These are phyloP conservation scores for Rehmannia glutinosa DNA, from an alignment of 257 asterid genomes.

Conservation along the genomic window DNA sequence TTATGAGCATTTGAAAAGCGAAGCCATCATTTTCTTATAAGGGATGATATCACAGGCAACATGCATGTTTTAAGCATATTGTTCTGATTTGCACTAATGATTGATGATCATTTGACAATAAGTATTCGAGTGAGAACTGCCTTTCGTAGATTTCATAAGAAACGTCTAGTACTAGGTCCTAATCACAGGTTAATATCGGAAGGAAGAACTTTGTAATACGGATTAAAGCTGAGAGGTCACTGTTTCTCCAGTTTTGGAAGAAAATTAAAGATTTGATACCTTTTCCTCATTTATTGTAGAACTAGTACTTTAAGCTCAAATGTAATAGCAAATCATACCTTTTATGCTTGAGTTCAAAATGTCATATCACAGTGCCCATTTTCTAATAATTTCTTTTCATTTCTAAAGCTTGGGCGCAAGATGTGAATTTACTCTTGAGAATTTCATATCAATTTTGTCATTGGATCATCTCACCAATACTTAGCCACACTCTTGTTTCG, in stretches of 20 bases:
- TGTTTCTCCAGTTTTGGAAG: no score
- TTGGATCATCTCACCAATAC: neutral
- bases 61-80: neutral
- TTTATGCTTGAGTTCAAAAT: neutral
- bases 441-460: neutral
- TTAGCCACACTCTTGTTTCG: no score
- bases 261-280: no score
- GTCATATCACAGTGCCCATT: neutral
- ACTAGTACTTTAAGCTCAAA: neutral
- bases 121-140: neutral
- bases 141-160: neutral
- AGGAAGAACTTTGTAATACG: neutral
- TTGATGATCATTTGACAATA: neutral
- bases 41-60: neutral
- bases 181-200: no score
- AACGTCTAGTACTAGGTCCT: neutral
- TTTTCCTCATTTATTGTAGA: no score
- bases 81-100: neutral
- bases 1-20: neutral
- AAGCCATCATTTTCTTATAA: neutral
- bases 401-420: neutral
- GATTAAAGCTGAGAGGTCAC: no score
- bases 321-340: neutral
- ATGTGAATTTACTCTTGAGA: neutral
- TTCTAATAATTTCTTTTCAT: neutral